These are phyloP conservation scores for Ascosphaera aggregata DNA, from an alignment of 2,329 filamentous ascomycete species.

Conservation along the genomic window DNA sequence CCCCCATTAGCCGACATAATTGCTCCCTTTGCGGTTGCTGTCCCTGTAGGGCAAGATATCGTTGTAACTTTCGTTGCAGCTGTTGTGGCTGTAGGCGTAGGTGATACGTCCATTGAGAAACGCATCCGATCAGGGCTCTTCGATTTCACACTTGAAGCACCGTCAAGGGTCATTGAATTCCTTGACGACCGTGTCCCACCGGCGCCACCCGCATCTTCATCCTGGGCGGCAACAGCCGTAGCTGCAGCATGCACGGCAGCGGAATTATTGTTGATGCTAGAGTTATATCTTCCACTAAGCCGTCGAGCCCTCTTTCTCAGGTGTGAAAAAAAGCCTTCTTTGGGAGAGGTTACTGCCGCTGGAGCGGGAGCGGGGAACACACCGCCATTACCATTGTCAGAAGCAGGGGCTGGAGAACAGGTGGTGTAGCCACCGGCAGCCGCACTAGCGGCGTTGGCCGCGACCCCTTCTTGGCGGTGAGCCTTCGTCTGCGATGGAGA, in stretches of 20 bases:
- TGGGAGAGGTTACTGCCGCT: constrained; percentile 14
- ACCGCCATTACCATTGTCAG: background rate
- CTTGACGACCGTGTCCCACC: constrained; percentile 77
- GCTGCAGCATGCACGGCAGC: background rate
- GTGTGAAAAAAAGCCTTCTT: constrained; percentile 97
- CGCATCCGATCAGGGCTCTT: background rate
- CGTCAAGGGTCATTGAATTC: constrained; percentile 61
- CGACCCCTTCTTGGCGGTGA: background rate
- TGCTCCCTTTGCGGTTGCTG: constrained; percentile 4
- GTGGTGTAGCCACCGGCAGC: background rate
- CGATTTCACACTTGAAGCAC: background rate
- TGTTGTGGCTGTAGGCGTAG: constrained; percentile 8
- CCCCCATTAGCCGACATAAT: background rate
- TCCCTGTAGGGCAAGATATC: background rate
- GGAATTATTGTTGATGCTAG: background rate
- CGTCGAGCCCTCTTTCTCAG: constrained; percentile 78
- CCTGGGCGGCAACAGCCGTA: constrained; percentile 51
- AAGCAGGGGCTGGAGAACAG: background rate
- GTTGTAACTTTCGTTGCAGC: background rate
- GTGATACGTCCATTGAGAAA: constrained; percentile 20
- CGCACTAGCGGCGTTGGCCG: background rate
- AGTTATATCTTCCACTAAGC: constrained; percentile 68
- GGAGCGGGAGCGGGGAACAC: background rate
- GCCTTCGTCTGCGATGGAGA: background rate
- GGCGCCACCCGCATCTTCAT: constrained; percentile 79